Percentiles rank a stretch among this genome's conserved stretches.
Conservation (phyloP, 2,329 filamentous ascomycete genomes). For the Aspergillus ruber region DNA sequence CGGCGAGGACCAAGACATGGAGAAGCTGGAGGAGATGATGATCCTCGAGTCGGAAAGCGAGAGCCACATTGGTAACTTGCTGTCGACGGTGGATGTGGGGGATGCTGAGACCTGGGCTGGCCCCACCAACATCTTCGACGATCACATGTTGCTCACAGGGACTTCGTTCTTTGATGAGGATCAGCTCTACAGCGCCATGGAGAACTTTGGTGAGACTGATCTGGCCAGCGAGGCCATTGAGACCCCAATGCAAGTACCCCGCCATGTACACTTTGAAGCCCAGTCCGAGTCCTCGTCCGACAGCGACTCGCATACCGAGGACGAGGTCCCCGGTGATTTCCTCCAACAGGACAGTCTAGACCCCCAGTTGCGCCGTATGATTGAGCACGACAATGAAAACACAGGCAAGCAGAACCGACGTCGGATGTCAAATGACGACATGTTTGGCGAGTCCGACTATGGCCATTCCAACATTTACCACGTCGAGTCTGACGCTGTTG, state of each 20-base stretch:
- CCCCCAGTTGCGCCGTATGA: constrained; percentile 64
- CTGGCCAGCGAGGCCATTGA: constrained; percentile 33
- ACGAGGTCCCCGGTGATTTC: constrained; percentile 72
- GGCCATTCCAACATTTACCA: constrained; percentile 38
- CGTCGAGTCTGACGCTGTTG: constrained; percentile 40
- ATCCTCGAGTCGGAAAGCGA: constrained; percentile 50
- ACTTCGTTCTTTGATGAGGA: constrained; percentile 40
- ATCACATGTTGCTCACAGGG: constrained; percentile 35
- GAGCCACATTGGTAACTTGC: constrained; percentile 15
- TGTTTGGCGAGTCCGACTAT: constrained; percentile 34
- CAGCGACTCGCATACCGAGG: constrained; percentile 45
- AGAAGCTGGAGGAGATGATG: constrained; percentile 69
- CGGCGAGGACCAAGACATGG: constrained; percentile 71
- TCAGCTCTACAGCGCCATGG: constrained; percentile 34
- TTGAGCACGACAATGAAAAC: constrained; percentile 56
- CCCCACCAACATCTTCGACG: constrained; percentile 39
- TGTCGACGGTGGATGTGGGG: constrained; percentile 18
- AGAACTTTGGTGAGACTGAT: constrained; percentile 32
- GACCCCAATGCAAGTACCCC: constrained; percentile 33
- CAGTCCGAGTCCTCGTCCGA: constrained; percentile 60
- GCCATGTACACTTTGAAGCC: constrained; percentile 65
- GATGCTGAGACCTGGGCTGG: constrained; percentile 47
- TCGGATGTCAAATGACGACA: constrained; percentile 26
- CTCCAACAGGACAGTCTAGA: constrained; percentile 68
- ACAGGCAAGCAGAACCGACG: constrained; percentile 20